Evolutionary conservation across 345 rosid species (phyloP), one percentile per base, ranked within the genome.

Genomic region (Populus ilicifolia): DNA sequence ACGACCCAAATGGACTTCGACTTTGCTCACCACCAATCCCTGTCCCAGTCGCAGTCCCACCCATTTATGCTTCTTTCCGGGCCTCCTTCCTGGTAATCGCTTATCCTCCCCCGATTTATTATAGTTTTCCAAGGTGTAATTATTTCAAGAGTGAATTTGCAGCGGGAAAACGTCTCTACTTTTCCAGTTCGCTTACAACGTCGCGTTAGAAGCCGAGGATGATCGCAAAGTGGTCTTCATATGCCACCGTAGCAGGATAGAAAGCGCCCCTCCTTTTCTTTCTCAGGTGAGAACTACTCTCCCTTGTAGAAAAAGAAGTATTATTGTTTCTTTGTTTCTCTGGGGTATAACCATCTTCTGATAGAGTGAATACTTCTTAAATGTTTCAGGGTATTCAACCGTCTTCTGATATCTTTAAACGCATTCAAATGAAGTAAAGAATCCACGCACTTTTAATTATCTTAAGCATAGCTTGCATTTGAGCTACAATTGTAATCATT

Each of bases 111-210:
- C 27, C 12, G 18, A 12, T 65, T 27, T 30, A 25, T 29, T 13
- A n/a, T 64, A 33, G 29, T 27, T 29, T 64, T 64, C 68, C 36
- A 29, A 30, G 5, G 14, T 64, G 68, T 25, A 9, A 61, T 61
- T 61, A n/a, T n/a, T 21, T 21, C 21, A 9, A 36, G 48, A 41
- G 63, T 50, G 30, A 20, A 44, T 71, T 77, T 75, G 72, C 87
- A 94, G 98, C 76, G 97, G 98, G 74, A 93, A 94, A 78, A 93
- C 97, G 59, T 93, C 98, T 62, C 69, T 94, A 68, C 87, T 91
- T 11, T 89, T 94, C 82, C 98, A 94, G 83, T 91, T 85, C 33
- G 96, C 98, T 30, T 72, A 83, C 80, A 94, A 91, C 62, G 72
- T 80, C 2, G 90, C 94, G 21, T 63, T 69, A n/a, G 23, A 21